A percentile compares a stretch with the other conserved stretches of the same genome.
phyloP scores from a whole-genome alignment of 2,329 filamentous ascomycete genomes.

The Colletotrichum aenigma region DNA sequence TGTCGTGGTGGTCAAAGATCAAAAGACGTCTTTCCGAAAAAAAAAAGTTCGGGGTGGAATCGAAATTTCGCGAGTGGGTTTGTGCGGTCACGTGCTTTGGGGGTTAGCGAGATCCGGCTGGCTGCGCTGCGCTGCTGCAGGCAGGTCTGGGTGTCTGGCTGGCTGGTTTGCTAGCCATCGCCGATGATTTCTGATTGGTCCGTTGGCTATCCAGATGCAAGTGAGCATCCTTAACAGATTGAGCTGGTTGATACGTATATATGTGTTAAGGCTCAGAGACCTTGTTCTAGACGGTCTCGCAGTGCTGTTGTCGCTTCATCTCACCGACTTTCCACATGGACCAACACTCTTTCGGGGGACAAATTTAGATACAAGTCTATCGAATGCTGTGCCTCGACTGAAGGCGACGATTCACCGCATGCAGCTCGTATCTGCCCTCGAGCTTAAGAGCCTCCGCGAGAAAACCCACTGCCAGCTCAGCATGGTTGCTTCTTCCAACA shows the following conservation, averaged over 20 bases:
- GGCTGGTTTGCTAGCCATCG: neutral
- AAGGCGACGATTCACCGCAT: neutral
- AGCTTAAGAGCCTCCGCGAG: neutral
- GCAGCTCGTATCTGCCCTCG: neutral
- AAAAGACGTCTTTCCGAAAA: neutral
- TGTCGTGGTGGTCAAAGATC: slow-evolving; percentile 31
- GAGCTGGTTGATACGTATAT: no score
- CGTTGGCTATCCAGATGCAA: neutral
- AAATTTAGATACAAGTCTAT: neutral
- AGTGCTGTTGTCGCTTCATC: neutral
- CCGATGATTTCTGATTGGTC: neutral
- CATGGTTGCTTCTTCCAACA: neutral
- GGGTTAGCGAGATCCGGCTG: slow-evolving; percentile 21
- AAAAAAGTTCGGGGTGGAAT: slow-evolving; percentile 11
- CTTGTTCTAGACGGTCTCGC: neutral
- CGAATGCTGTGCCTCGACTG: neutral
- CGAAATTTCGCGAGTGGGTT: slow-evolving; percentile 7
- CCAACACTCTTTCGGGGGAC: neutral
- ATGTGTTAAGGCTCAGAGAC: neutral
- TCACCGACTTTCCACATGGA: neutral
- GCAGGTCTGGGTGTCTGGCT: neutral
- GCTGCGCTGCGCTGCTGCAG: neutral
- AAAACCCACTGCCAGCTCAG: neutral
- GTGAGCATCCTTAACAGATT: neutral
- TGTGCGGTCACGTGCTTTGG: slow-evolving; percentile 30